Evolutionary conservation across 768 basidiomycete species (phyloP).

Genomic region (Phaffia tasmanica): DNA sequence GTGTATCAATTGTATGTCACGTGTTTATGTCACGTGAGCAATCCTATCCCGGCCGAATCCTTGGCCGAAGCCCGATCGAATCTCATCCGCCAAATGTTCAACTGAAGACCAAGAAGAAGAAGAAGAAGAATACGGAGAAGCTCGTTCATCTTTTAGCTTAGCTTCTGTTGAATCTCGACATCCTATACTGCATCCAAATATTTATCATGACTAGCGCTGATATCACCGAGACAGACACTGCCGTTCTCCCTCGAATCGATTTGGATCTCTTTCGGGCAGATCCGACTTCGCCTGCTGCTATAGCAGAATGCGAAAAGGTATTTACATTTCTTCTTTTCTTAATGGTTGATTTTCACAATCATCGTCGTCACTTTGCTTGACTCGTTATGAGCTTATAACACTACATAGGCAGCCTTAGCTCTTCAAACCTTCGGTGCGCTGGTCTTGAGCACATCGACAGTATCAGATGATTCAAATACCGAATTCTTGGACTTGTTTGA

Average conservation of each 20-base stretch:
- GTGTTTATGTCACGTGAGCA: too few species aligned
- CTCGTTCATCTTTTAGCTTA: too few species aligned
- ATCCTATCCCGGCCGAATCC: too few species aligned
- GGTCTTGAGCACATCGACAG: slow-evolving; percentile 71
- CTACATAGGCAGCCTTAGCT: slow-evolving; percentile 49
- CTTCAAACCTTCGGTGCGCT: slow-evolving; percentile 61
- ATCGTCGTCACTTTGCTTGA: neutral
- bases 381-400: slow-evolving; percentile 15
- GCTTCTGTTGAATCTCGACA: too few species aligned
- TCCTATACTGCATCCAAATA: too few species aligned
- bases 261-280: slow-evolving; percentile 31
- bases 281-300: slow-evolving; percentile 27
- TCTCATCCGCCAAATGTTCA: too few species aligned
- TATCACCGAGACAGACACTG: slow-evolving; percentile 5
- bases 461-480: slow-evolving; percentile 67
- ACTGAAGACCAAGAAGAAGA: too few species aligned
- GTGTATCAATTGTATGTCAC: too few species aligned
- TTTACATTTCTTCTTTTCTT: neutral
- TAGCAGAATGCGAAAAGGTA: slow-evolving; percentile 25
- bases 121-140: too few species aligned
- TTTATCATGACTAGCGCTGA: too few species aligned
- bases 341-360: neutral
- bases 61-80: too few species aligned
- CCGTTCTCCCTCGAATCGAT: slow-evolving; percentile 28
- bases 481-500: slow-evolving; percentile 80